Evolutionary conservation across 805 yeast species (phyloP).

Genomic region (Cyberlindnera saturnus): DNA sequence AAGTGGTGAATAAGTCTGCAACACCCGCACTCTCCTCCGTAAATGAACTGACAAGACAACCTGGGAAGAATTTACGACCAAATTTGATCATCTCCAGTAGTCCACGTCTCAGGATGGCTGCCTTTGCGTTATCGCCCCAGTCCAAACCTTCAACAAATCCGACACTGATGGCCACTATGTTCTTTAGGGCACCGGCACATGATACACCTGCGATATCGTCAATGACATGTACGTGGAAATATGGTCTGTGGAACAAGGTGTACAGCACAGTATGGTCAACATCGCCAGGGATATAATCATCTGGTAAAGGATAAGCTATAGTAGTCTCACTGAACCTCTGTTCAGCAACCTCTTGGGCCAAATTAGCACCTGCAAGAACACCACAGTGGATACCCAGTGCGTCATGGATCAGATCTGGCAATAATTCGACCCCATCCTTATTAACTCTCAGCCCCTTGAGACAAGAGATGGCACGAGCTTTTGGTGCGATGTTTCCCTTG

Average conservation of each 20-base stretch:
- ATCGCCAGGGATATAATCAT: constrained; percentile 63
- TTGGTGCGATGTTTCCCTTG: constrained; percentile 61
- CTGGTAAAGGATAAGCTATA: constrained; percentile 78
- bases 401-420: constrained; percentile 68
- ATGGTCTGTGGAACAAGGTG: constrained; percentile 87
- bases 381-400: constrained; percentile 85
- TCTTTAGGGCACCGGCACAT: constrained; percentile 92
- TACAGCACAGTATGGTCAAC: constrained; percentile 67
- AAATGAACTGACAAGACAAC: constrained; percentile 70
- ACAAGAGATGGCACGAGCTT: constrained; percentile 84
- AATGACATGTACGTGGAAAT: constrained; percentile 89
- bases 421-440: constrained; percentile 71
- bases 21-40: constrained; percentile 94
- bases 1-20: constrained; percentile 93
- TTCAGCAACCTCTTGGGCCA: constrained; percentile 92
- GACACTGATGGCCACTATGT: constrained; percentile 89
- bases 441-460: constrained; percentile 87
- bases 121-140: constrained; percentile 98
- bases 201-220: constrained; percentile 93
- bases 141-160: constrained; percentile 96
- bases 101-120: constrained; percentile 94
- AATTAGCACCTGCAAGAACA: constrained; percentile 90
- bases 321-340: constrained; percentile 96
- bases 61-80: constrained; percentile 71
- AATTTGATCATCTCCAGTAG: constrained; percentile 81